These are phyloP conservation scores for Alternaria triticimaculans DNA, from an alignment of 2,329 filamentous ascomycete species.

Conservation along the genomic window DNA sequence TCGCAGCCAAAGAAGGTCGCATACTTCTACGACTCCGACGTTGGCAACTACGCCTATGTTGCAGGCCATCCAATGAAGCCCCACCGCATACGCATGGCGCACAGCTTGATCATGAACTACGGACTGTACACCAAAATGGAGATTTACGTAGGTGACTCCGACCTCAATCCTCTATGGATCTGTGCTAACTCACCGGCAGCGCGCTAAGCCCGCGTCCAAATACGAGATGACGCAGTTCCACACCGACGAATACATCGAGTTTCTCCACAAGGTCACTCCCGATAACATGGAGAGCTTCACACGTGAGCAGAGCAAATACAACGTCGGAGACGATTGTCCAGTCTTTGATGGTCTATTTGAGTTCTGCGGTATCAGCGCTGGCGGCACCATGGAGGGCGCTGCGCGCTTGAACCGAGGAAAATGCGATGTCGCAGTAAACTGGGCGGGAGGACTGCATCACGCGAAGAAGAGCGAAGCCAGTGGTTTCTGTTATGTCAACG, in stretches of 20 bases:
- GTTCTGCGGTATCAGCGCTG: constrained; percentile 73
- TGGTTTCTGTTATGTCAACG: constrained; percentile 97
- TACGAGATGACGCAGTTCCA: constrained; percentile 78
- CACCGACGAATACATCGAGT: constrained; percentile 75
- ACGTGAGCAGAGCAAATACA: constrained; percentile 84
- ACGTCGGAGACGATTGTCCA: constrained; percentile 68
- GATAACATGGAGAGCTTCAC: constrained; percentile 97
- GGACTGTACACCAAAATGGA: constrained; percentile 77
- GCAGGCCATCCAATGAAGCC: constrained; percentile 73
- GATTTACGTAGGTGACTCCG: constrained; percentile 62
- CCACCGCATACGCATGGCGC: constrained; percentile 70
- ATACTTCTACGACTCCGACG: constrained; percentile 98
- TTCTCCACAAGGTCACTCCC: constrained; percentile 85
- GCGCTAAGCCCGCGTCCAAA: constrained; percentile 62
- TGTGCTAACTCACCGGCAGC: constrained; percentile 34
- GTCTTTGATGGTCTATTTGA: constrained; percentile 75
- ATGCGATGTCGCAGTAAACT: constrained; percentile 69
- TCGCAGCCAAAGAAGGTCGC: constrained; percentile 76
- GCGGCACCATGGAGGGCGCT: constrained; percentile 73
- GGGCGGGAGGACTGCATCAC: constrained; percentile 93
- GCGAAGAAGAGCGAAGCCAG: constrained; percentile 93
- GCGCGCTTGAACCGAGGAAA: constrained; percentile 72
- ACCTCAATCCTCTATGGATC: constrained; percentile 2
- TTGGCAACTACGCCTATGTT: constrained; percentile 97
- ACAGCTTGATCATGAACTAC: constrained; percentile 74